Evolutionary conservation across 2,329 filamentous ascomycete genomes (phyloP), one percentile per base, ranked within the genome.

Genomic region (Basipetospora chlamydospora): DNA sequence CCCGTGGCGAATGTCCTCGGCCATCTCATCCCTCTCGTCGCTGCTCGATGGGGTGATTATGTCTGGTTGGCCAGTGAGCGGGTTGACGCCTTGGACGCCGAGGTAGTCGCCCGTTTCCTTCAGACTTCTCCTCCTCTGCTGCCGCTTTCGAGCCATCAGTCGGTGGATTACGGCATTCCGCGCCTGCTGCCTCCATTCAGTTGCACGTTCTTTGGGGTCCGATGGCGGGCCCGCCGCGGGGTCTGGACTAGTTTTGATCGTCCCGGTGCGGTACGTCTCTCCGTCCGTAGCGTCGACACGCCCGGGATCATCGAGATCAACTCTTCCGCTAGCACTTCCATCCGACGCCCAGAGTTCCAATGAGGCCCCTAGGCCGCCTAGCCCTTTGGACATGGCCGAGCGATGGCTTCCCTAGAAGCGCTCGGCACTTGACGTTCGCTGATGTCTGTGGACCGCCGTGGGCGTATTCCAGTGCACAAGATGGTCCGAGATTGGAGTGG

Each of bases 61-160:
- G 39, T 73, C 64, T 33, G 64, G 60, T 42, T 64, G 55, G 5
- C 72, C 68, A 1, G 72, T 74, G 28, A 60, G 53, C 0, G 71
- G 71, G 45, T 76, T 74, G 37, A 68, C 57, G 3, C 71, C 71
- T 40, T 72, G 68, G 2, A 74, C 66, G 2, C 70, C 70, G 0
- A 76, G 59, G 46, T 64, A 76, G 47, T 77, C 71, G 4, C 69
- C 68, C 37, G 66, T 71, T 37, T 65, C 60, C 41, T 64, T 68
- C 37, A 73, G 55, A 28, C 49, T 60, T n/a, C n/a, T n/a, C 30
- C 58, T 58, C 5, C 69, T 60, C 25, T 58, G 53, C 6, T 46
- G 44, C 6, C 29, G 29, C 17, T 18, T 16, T 3, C 55, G 50
- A 26, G 49, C 42, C 30, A 55, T 49, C 26, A 42, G 47, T 36